phyloP scores from a whole-genome alignment of 139 green algal species.

The Coelastrella sp. region DNA sequence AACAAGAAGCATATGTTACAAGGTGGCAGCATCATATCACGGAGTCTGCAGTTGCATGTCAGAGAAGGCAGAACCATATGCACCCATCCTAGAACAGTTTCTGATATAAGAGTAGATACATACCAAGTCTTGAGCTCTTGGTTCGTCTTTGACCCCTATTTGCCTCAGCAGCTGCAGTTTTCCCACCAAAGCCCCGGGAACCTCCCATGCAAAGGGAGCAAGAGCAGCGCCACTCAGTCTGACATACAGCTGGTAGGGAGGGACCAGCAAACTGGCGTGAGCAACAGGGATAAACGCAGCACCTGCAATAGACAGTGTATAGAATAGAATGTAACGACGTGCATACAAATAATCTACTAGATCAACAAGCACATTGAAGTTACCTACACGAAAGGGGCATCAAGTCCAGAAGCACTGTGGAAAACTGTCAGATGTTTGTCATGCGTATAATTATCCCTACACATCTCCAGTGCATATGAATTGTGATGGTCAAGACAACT shows the following conservation, averaged over 20 bases:
- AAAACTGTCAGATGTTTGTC: not conserved
- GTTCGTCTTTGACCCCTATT: conserved; percentile 66
- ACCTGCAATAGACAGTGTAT: no score
- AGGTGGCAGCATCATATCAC: not conserved
- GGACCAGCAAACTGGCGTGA: conserved; percentile 65
- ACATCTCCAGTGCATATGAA: no score
- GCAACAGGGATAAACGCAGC: conserved; percentile 74
- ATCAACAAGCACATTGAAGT: no score
- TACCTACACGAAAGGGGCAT: no score
- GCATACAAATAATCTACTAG: no score
- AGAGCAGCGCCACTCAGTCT: conserved; percentile 62
- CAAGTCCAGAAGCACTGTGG: not conserved
- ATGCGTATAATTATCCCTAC: no score
- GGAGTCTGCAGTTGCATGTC: not conserved
- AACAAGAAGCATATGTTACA: not conserved
- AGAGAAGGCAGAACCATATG: no score
- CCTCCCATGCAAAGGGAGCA: conserved; percentile 77
- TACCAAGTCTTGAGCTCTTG: conserved; percentile 52
- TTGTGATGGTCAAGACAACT: not conserved
- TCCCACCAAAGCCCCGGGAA: conserved; percentile 48
- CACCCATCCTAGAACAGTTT: no score
- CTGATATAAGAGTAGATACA: no score
- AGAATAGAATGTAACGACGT: no score
- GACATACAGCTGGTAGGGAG: conserved; percentile 62
- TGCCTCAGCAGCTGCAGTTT: conserved; percentile 61